Percentiles rank a stretch among this genome's conserved stretches.
Conservation (phyloP, 73 alveolate genomes). For the Paramecium sexaurelia region DNA sequence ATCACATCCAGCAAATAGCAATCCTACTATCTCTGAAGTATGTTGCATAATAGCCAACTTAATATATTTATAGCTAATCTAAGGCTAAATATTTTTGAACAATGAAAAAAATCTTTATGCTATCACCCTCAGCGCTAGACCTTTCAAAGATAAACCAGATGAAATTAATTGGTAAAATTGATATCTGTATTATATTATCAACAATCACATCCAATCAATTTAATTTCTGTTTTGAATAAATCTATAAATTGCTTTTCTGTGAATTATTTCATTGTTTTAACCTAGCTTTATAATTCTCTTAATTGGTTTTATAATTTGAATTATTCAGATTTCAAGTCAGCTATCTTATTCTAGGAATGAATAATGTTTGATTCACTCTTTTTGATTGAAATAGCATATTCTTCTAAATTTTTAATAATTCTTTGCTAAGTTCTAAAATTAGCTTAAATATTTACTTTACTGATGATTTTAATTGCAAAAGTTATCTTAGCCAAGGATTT, state of each 20-base stretch:
- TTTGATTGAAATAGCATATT: neutral
- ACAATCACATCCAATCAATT: slow-evolving; percentile 28
- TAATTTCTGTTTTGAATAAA: slow-evolving; percentile 36
- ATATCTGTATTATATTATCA: neutral
- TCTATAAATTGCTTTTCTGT: neutral
- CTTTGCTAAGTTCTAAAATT: neutral
- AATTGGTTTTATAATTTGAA: neutral
- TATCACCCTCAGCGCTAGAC: neutral
- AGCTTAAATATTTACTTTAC: neutral
- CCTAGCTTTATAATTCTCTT: neutral
- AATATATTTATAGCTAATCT: neutral
- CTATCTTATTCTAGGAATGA: neutral
- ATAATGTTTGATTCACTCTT: slow-evolving; percentile 36
- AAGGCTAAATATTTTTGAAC: neutral
- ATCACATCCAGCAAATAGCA: neutral
- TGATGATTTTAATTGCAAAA: neutral
- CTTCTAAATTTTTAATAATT: slow-evolving; percentile 2
- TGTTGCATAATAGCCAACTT: slow-evolving; percentile 52
- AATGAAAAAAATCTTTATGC: neutral
- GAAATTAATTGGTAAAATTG: slow-evolving; percentile 44
- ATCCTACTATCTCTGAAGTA: slow-evolving; percentile 30
- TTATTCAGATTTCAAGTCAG: neutral
- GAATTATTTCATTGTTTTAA: neutral
- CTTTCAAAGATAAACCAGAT: slow-evolving; percentile 29
- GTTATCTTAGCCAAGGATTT: slow-evolving; percentile 33